phyloP scores from a whole-genome alignment of 371 early-diverging fungal species.

The Dichotomocladium elegans region DNA sequence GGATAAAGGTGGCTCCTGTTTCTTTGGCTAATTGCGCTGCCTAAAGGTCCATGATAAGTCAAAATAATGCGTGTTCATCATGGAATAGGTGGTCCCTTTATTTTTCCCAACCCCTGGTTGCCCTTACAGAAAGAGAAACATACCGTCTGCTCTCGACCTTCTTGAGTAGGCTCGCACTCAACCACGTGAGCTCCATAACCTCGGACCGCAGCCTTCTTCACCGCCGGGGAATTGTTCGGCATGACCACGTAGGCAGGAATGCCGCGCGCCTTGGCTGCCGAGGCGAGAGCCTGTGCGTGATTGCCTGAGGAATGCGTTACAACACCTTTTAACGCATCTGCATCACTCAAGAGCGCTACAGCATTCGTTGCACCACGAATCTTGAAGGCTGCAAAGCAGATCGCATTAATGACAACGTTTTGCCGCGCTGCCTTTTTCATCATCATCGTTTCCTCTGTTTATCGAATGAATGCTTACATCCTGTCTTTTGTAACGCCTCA shows the following conservation, averaged over 20 bases:
- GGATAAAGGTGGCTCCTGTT: conserved; percentile 40
- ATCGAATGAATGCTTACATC: conserved; percentile 25
- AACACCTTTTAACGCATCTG: conserved; percentile 35
- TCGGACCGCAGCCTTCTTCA: conserved; percentile 48
- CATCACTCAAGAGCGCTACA: conserved; percentile 17
- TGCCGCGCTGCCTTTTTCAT: no score
- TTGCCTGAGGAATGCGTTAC: conserved; percentile 48
- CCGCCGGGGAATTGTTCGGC: conserved; percentile 45
- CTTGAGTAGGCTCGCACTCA: conserved; percentile 33
- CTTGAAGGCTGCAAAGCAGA: conserved; percentile 54
- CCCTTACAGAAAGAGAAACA: no score
- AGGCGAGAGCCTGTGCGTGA: conserved; percentile 49
- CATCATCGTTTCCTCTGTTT: background rate
- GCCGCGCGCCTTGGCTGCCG: conserved; percentile 35
- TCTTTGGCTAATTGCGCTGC: conserved; percentile 19
- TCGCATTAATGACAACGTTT: no score
- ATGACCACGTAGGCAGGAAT: conserved; percentile 53
- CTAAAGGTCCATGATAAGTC: conserved; percentile 15
- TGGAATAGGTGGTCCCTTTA: background rate
- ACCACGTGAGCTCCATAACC: conserved; percentile 53
- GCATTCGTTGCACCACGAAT: conserved; percentile 59
- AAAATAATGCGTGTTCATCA: background rate
- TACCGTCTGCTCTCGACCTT: conserved; percentile 28
- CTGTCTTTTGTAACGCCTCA: conserved; percentile 56
- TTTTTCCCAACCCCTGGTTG: no score